phyloP scores from a whole-genome alignment of 2,329 filamentous ascomycete species.

The Ceratocystis cubensis region DNA sequence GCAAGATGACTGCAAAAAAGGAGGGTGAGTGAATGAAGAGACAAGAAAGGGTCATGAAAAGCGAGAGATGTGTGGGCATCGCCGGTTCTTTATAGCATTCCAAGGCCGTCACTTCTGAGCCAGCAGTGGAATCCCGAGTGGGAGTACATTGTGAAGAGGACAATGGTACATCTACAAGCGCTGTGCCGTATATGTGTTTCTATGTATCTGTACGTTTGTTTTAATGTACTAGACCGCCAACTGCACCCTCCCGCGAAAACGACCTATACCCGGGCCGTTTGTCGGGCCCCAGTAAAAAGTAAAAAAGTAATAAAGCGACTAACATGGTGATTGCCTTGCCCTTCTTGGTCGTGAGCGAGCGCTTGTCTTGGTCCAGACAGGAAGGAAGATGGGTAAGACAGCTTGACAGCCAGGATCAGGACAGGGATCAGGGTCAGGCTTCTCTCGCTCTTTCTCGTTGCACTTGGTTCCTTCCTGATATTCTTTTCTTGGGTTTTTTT shows the following conservation, averaged over 20 bases:
- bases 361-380: neutral
- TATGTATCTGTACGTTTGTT: neutral
- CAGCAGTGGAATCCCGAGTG: neutral
- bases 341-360: neutral
- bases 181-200: neutral
- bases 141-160: neutral
- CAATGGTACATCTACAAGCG: neutral
- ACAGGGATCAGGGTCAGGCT: neutral
- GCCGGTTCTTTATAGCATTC: slow-evolving; percentile 19
- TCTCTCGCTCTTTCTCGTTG: neutral
- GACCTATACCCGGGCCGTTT: neutral
- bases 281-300: neutral
- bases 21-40: neutral
- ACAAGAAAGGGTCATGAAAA: neutral
- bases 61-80: slow-evolving; percentile 8
- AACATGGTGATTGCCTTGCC: neutral
- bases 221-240: neutral
- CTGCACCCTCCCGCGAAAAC: neutral
- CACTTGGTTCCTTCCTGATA: neutral
- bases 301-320: neutral
- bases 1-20: slow-evolving; percentile 8
- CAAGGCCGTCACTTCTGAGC: neutral
- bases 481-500: neutral
- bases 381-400: slow-evolving; percentile 2
- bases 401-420: neutral